Evolutionary conservation across 1,139 yeast species (phyloP).

Genomic region (Scheffersomyces segobiensis): DNA sequence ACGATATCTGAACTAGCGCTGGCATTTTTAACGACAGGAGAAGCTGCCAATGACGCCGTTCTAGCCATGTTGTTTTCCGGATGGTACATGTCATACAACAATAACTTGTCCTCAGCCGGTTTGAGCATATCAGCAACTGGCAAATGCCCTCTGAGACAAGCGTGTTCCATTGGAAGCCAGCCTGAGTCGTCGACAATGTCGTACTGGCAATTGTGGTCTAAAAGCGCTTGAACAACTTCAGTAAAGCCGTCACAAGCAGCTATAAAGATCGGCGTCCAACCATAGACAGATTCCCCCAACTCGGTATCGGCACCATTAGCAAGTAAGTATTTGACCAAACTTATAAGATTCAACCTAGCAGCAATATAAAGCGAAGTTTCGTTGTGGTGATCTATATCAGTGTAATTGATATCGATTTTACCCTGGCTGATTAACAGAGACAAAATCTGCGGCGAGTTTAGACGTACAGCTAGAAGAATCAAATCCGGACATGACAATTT

Average conservation of each 20-base stretch:
- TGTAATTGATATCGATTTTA: constrained; percentile 65
- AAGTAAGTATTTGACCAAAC: constrained; percentile 59
- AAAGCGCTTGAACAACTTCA: constrained; percentile 57
- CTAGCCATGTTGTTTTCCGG: constrained; percentile 40
- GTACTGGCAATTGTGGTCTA: constrained; percentile 53
- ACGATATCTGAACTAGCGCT: not conserved
- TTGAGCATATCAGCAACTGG: constrained; percentile 61
- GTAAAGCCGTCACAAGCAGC: constrained; percentile 86
- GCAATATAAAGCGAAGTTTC: constrained; percentile 88
- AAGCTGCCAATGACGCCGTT: constrained; percentile 17
- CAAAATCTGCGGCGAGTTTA: constrained; percentile 61
- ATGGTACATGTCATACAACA: constrained; percentile 41
- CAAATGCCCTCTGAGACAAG: constrained; percentile 86
- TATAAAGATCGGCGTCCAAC: constrained; percentile 93
- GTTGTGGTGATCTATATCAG: constrained; percentile 56
- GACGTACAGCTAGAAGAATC: constrained; percentile 68
- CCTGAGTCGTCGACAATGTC: constrained; percentile 79
- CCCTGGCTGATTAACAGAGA: constrained; percentile 54
- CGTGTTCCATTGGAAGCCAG: constrained; percentile 97
- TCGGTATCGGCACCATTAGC: constrained; percentile 69
- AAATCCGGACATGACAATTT: constrained; percentile 48
- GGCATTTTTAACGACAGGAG: constrained; percentile 11
- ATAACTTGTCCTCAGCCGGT: constrained; percentile 40
- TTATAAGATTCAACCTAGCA: constrained; percentile 58
- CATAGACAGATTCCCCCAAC: constrained; percentile 73